phyloP scores from a whole-genome alignment of 306 rosid species.

The Medicago arabica region DNA sequence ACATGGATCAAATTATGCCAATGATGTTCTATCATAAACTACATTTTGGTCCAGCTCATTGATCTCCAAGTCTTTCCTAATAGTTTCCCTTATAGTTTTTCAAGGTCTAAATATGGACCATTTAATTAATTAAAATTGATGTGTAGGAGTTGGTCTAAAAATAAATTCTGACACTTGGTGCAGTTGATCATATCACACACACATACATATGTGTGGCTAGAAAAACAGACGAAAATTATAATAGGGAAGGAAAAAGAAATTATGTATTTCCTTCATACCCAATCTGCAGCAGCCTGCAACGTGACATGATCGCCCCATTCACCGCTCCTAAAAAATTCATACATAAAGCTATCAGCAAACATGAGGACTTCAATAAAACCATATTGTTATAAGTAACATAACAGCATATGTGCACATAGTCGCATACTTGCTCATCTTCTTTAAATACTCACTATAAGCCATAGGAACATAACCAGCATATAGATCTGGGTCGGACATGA shows the following conservation, averaged over 20 bases:
- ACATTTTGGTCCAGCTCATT: no score
- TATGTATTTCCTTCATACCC: conserved; percentile 56
- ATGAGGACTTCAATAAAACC: conserved; percentile 25
- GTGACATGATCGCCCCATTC: conserved; percentile 99
- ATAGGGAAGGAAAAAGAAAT: conserved; percentile 32
- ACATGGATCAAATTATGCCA: no score
- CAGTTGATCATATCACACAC: not conserved
- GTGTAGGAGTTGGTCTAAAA: not conserved
- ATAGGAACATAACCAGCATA: conserved; percentile 87
- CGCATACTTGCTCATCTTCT: conserved; percentile 82
- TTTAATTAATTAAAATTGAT: not conserved
- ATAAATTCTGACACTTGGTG: not conserved
- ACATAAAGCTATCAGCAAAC: conserved; percentile 37
- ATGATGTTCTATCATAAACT: no score
- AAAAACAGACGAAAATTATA: conserved; percentile 21
- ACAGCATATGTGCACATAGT: conserved; percentile 49
- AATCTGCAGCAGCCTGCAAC: conserved; percentile 98
- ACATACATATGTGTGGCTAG: not conserved
- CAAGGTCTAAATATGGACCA: not conserved
- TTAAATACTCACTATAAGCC: conserved; percentile 82
- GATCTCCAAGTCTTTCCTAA: no score
- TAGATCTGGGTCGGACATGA: conserved; percentile 56
- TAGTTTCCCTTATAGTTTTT: no score
- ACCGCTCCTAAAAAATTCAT: conserved; percentile 78
- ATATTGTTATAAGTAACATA: conserved; percentile 11